These are phyloP conservation scores for Fusarium hostae DNA, from an alignment of 2,329 filamentous ascomycete genomes.

Conservation along the genomic window DNA sequence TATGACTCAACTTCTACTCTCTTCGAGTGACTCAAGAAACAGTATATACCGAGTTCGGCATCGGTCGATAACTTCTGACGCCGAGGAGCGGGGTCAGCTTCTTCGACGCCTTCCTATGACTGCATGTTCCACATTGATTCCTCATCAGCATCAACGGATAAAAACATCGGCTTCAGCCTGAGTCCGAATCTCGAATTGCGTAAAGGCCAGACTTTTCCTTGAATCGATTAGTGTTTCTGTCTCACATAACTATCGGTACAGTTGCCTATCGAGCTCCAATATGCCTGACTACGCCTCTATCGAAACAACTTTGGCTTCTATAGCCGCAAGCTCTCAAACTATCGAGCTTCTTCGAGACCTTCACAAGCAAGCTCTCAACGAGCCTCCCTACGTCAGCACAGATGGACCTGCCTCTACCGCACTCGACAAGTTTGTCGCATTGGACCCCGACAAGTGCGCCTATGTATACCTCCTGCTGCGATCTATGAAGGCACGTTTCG, in stretches of 20 bases:
- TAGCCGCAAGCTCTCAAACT: constrained; percentile 44
- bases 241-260: too few relatives aligned
- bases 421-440: constrained; percentile 66
- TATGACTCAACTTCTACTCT: not conserved
- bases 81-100: constrained; percentile 25
- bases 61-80: not conserved
- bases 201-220: not conserved
- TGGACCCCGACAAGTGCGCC: constrained; percentile 68
- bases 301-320: constrained; percentile 46
- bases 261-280: not conserved
- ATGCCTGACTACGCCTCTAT: constrained; percentile 38
- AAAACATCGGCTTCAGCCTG: not conserved
- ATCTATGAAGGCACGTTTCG: constrained; percentile 58
- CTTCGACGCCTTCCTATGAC: not conserved
- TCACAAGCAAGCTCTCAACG: constrained; percentile 47
- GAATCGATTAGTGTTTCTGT: fast-evolving
- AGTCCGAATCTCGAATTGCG: not conserved
- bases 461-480: constrained; percentile 65
- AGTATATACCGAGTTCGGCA: not conserved
- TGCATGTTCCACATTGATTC: not conserved
- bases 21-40: not conserved
- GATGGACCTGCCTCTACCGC: constrained; percentile 30
- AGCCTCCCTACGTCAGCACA: constrained; percentile 47
- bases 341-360: constrained; percentile 46
- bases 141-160: not conserved